These are phyloP conservation scores for Daucus carota DNA, from an alignment of 129 eudicot genomes.

Conservation along the genomic window DH1_v3.0 NC_030388.2:4025001-4025500, in stretches of 20 bases:
- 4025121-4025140: background rate
- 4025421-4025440: background rate
- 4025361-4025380: constrained; percentile 19
- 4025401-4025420: constrained; percentile 9
- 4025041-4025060: constrained; percentile 17
- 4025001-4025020: background rate
- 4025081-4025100: constrained; percentile 4
- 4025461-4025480: constrained; percentile 18
- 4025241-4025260: constrained; percentile 29
- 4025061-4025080: constrained; percentile 19
- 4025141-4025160: background rate
- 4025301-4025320: constrained; percentile 1
- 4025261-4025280: constrained; percentile 9
- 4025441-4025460: constrained; percentile 4
- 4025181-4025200: constrained; percentile 30
- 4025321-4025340: constrained; percentile 13
- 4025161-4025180: constrained; percentile 18
- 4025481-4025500: constrained; percentile 1
- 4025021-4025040: constrained; percentile 12
- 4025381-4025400: constrained; percentile 7
- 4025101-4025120: background rate
- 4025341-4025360: constrained; percentile 4
- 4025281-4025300: constrained; percentile 10
- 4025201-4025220: constrained; percentile 70
- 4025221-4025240: constrained; percentile 52